Conservation (phyloP, 352 stramenopile genomes). For the Halophytophthora polymorphica region DNA sequence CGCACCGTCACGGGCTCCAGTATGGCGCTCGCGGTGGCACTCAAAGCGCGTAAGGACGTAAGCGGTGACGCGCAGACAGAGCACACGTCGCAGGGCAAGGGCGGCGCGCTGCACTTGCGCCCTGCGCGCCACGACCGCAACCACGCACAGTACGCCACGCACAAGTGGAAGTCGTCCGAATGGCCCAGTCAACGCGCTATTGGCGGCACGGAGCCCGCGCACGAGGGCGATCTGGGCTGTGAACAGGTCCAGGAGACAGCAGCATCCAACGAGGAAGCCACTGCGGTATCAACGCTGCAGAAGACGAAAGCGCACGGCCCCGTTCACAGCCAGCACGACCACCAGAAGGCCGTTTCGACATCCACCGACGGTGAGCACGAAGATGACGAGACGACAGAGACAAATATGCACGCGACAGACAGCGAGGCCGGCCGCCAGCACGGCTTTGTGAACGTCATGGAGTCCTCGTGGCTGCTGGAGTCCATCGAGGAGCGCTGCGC, state of each 20-base stretch:
- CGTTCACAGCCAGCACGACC: too few species aligned
- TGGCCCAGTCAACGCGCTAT: too few species aligned
- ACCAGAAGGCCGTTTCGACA: too few species aligned
- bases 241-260: too few species aligned
- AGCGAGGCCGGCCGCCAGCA: conserved; percentile 12
- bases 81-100: conserved; percentile 4
- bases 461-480: conserved; percentile 66
- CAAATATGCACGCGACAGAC: conserved; percentile 1
- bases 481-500: conserved; percentile 63
- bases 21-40: conserved; percentile 55
- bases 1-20: conserved; percentile 47
- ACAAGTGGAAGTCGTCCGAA: too few species aligned
- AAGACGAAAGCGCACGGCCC: too few species aligned
- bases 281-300: too few species aligned
- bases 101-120: conserved; percentile 6
- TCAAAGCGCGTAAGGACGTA: conserved; percentile 32
- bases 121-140: not conserved
- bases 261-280: too few species aligned
- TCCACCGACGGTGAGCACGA: too few species aligned
- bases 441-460: conserved; percentile 74
- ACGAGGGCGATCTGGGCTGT: too few species aligned
- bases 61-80: conserved; percentile 8
- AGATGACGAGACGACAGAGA: not conserved
- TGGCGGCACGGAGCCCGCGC: too few species aligned
- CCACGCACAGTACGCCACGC: too few species aligned